Evolutionary conservation across 2,329 filamentous ascomycete genomes (phyloP).

Genomic region (Purpureocillium lavendulum): DNA sequence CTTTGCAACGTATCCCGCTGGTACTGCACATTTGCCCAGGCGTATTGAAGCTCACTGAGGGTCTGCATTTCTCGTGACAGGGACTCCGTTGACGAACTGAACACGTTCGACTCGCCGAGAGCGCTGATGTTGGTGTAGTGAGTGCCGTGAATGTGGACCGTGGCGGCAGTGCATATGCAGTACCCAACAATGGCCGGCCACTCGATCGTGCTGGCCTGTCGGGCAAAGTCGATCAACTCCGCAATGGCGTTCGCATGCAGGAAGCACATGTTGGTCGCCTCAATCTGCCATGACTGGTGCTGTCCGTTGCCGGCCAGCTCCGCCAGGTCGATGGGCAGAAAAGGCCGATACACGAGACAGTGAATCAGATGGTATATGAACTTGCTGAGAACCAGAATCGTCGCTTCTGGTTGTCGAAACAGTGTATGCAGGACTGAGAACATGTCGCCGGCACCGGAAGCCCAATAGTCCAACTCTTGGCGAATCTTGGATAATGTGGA

Average conservation of each 20-base stretch:
- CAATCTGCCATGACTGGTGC: conserved; percentile 88
- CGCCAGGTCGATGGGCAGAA: conserved; percentile 74
- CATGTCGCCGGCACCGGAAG: conserved; percentile 68
- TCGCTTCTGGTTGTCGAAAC: conserved; percentile 72
- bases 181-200: conserved; percentile 85
- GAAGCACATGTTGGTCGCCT: conserved; percentile 80
- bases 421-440: conserved; percentile 69
- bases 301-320: conserved; percentile 74
- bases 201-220: conserved; percentile 64
- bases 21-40: conserved; percentile 72
- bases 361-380: conserved; percentile 81
- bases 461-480: conserved; percentile 79
- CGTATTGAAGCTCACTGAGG: conserved; percentile 63
- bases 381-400: conserved; percentile 73
- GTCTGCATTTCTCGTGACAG: conserved; percentile 73
- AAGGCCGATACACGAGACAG: conserved; percentile 79
- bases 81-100: conserved; percentile 58
- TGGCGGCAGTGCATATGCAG: conserved; percentile 78
- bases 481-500: conserved; percentile 81
- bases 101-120: conserved; percentile 50
- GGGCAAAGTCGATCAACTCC: conserved; percentile 72
- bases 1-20: conserved; percentile 71
- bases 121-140: conserved; percentile 57
- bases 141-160: conserved; percentile 79
- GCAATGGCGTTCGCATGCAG: conserved; percentile 82